Evolutionary conservation across 768 basidiomycete genomes (phyloP).

Genomic region (Scleroderma bovista): DNA sequence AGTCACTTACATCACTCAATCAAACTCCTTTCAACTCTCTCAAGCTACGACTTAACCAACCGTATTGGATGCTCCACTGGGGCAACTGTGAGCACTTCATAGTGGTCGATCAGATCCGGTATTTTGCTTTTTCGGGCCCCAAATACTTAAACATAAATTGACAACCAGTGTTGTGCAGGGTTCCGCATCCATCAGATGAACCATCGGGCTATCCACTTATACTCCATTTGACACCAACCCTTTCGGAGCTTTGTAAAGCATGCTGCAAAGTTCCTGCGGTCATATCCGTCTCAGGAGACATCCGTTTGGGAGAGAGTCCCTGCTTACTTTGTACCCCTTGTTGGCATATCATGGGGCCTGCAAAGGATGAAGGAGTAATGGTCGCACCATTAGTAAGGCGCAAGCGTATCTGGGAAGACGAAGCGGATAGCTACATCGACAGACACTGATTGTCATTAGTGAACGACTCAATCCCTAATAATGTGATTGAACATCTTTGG

Average conservation of each 20-base stretch:
- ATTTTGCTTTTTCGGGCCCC: neutral
- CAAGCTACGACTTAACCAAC: conserved; percentile 58
- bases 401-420: conserved; percentile 20
- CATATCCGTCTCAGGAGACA: conserved; percentile 62
- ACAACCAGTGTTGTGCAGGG: conserved; percentile 32
- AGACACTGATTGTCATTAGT: neutral
- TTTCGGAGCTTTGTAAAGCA: conserved; percentile 59
- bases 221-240: conserved; percentile 55
- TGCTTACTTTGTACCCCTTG: conserved; percentile 69
- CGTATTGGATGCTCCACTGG: conserved; percentile 77
- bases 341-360: conserved; percentile 64
- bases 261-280: conserved; percentile 69
- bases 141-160: neutral
- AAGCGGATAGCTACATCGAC: neutral
- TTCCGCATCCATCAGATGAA: conserved; percentile 54
- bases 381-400: conserved; percentile 50
- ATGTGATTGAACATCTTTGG: no score
- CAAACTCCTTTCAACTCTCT: conserved; percentile 51
- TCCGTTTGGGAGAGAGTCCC: conserved; percentile 73
- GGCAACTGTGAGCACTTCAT: conserved; percentile 82
- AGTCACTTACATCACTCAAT: conserved; percentile 38
- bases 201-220: conserved; percentile 61
- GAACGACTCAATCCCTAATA: neutral
- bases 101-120: conserved; percentile 71
- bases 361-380: conserved; percentile 35